Conservation (phyloP, 805 yeast species). For the Saccharomycopsis vini region DNA sequence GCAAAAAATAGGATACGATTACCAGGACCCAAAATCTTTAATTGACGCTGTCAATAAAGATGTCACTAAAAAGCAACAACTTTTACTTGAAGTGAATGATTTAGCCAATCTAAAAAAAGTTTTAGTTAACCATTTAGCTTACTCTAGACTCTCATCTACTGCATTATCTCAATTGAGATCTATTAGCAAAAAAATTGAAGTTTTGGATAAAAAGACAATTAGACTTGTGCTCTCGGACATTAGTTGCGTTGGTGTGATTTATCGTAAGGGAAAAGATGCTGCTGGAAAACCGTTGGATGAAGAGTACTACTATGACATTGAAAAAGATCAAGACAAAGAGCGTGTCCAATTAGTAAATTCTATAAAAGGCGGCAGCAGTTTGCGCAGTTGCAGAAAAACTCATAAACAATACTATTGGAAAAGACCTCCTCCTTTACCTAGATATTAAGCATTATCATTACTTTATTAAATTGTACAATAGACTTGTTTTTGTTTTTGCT, state of each 20-base stretch:
- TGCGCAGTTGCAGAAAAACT: slow-evolving; percentile 84
- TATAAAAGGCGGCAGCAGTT: slow-evolving; percentile 64
- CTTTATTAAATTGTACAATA: too few relatives aligned
- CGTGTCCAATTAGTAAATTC: slow-evolving; percentile 65
- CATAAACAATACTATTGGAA: slow-evolving; percentile 69
- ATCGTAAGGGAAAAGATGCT: slow-evolving; percentile 89
- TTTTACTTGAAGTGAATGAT: slow-evolving; percentile 22
- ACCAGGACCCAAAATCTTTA: slow-evolving; percentile 18
- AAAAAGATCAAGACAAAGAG: slow-evolving; percentile 62
- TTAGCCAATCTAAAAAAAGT: slow-evolving; percentile 51
- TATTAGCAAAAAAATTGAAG: slow-evolving; percentile 41
- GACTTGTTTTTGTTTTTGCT: too few relatives aligned
- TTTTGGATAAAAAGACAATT: slow-evolving; percentile 26
- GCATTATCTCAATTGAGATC: slow-evolving; percentile 66
- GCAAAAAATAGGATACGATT: slow-evolving; percentile 15
- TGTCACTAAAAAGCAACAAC: slow-evolving; percentile 6
- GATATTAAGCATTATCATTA: too few relatives aligned
- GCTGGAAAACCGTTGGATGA: slow-evolving; percentile 92
- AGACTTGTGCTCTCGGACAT: slow-evolving; percentile 37
- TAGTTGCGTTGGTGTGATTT: slow-evolving; percentile 74
- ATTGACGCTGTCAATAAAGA: slow-evolving; percentile 19
- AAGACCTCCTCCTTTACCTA: slow-evolving; percentile 28
- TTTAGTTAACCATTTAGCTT: slow-evolving; percentile 78
- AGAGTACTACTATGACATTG: slow-evolving; percentile 86
- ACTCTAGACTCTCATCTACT: slow-evolving; percentile 77